Conservation (phyloP, 371 early-diverging fungal genomes). For the Actinomucor elegans region DNA sequence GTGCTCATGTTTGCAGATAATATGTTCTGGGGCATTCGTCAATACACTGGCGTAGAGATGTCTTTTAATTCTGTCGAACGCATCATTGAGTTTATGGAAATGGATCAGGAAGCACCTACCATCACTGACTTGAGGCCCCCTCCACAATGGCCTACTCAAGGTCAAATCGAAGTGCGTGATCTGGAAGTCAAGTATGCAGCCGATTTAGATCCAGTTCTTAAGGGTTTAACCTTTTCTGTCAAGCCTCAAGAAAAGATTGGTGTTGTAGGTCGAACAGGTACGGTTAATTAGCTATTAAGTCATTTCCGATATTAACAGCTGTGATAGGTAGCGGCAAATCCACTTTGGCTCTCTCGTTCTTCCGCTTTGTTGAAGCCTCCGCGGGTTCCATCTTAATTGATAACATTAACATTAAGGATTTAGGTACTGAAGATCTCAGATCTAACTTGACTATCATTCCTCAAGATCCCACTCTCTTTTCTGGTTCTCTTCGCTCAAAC, state of each 20-base stretch:
- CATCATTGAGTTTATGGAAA: slow-evolving; percentile 71
- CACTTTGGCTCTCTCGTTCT: slow-evolving; percentile 71
- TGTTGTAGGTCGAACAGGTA: slow-evolving; percentile 77
- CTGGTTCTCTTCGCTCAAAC: slow-evolving; percentile 68
- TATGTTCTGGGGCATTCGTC: slow-evolving; percentile 44
- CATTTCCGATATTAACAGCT: no score
- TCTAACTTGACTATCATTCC: slow-evolving; percentile 76
- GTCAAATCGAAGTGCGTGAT: slow-evolving; percentile 63
- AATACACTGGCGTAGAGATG: slow-evolving; percentile 79
- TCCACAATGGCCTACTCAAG: slow-evolving; percentile 74
- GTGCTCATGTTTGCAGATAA: slow-evolving; percentile 61
- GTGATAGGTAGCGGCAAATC: slow-evolving; percentile 83
- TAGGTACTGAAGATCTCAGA: slow-evolving; percentile 73
- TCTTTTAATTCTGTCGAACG: slow-evolving; percentile 83
- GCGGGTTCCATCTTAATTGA: slow-evolving; percentile 74
- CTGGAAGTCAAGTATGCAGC: slow-evolving; percentile 65
- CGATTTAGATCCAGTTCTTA: slow-evolving; percentile 67
- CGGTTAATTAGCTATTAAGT: no score
- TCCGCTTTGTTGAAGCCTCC: slow-evolving; percentile 73
- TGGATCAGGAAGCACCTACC: slow-evolving; percentile 69
- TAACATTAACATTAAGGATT: slow-evolving; percentile 69
- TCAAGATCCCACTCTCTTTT: slow-evolving; percentile 83
- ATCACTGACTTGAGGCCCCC: slow-evolving; percentile 46
- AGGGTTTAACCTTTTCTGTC: slow-evolving; percentile 63
- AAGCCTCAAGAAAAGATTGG: slow-evolving; percentile 72